Evolutionary conservation across 257 asterid species (phyloP), one percentile per base, ranked within the genome.

Genomic region (Nicotiana tomentosiformis): DNA sequence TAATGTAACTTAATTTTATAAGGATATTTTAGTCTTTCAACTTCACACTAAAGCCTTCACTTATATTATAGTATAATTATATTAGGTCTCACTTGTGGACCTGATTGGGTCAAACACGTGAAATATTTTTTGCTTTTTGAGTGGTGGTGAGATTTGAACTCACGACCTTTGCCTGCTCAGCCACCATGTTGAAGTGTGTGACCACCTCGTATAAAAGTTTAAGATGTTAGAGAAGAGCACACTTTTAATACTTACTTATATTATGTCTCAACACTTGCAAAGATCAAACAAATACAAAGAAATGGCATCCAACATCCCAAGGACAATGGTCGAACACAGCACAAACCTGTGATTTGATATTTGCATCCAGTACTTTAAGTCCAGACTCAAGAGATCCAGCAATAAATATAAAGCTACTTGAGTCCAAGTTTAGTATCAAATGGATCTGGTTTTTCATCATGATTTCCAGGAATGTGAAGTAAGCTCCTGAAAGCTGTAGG

Each of bases 381-480:
- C 99, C 99, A 20, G 97, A 94, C 86, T 93, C 97, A 55, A 96
- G 98, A 11, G 99, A 96, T 58, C 99, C 94, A 84, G 90, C 94
- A 83, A 96, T 91, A 86, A 94, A 97, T 91, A 87, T 88, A 90
- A 96, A 96, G 83, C 97, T 91, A 83, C 46, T 95, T 56, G 97
- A 85, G 86, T 92, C 97, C 83, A 96, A 95, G 82, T 91, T 92
- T 89, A 91, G 86, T 68, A 92, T 89, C 82, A 93, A 92, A 80
- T 81, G 85, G 60, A 93, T 91, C 87, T 96, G 98, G 92, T 91
- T 91, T 88, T 82, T 92, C 87, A 96, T 94, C 61, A 96, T 91
- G 85, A 92, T 96, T 91, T 96, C 99, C 94, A 94, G 88, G 84
- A 93, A 93, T 83, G 92, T 93, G 78, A 90, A 96, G 90, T 96